Evolutionary conservation across 2,329 filamentous ascomycete genomes (phyloP), one percentile per base, ranked within the genome.

Genomic region (Ophiocordyceps camponoti-floridani): DNA sequence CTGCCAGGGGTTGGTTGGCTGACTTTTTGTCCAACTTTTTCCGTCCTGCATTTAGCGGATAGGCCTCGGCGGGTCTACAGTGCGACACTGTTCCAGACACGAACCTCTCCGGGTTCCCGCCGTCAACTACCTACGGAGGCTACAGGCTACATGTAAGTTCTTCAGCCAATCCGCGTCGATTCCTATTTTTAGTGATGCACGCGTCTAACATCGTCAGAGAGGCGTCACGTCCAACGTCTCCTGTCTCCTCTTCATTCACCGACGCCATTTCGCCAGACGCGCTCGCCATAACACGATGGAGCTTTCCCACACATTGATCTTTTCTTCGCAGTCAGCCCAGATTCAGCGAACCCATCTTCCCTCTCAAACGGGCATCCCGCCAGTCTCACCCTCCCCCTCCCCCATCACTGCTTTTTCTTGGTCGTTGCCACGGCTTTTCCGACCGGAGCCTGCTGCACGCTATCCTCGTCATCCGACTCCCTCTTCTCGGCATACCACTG

Each of bases 401-500:
- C 10, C 13, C 23, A 28, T 47, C 52, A 57, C 52, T 62, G 58
- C 54, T 63, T 62, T 56, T 63, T 64, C 54, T 62, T 63, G 33
- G 50, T 38, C 35, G 35, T 18, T 9, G 16, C 35, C 35, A n/a
- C 48, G 37, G 56, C 52, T 50, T 59, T 58, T 45, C 47, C 49
- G 38, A 44, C 27, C 10, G 53, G 48, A 11, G 53, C 48, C 16
- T 50, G 44, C 41, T 53, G 50, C 18, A 18, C 45, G 54, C 54
- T 52, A 56, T 54, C 50, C 46, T 74, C 70, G 62, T 95, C 88
- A 59, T 88, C 82, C 56, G 73, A 72, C 63, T 96, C 88, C 67
- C 93, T 93, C 58, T 84, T 75, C 73, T 96, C 88, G 26, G 91
- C 91, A 66, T 98, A 98, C 91, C 89, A 96, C 72, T 96, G 86